Conservation (phyloP, 225 moss, liverwort and hornwort genomes). For the Takakia lepidozioides region DNA sequence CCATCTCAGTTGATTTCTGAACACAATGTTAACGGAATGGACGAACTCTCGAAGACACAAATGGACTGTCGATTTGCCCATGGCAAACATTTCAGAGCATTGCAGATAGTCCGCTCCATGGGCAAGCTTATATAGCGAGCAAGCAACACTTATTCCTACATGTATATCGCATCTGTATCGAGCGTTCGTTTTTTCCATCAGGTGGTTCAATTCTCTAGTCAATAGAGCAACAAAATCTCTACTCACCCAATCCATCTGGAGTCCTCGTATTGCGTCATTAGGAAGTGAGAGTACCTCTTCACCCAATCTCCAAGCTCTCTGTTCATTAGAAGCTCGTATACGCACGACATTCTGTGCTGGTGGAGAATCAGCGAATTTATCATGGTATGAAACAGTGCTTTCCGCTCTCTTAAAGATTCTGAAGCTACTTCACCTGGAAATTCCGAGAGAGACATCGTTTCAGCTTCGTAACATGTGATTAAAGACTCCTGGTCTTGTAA, state of each 20-base stretch:
- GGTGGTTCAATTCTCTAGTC: not conserved
- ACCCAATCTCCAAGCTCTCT: not conserved
- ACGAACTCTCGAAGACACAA: not conserved
- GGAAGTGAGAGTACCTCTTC: not conserved
- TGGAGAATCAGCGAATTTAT: no score
- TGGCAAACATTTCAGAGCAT: not conserved
- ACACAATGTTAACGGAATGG: not conserved
- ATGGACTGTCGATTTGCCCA: not conserved
- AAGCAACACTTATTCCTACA: not conserved
- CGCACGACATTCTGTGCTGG: no score
- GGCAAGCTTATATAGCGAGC: not conserved
- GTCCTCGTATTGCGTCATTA: not conserved
- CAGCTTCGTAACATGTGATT: no score
- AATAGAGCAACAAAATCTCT: not conserved
- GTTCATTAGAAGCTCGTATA: not conserved
- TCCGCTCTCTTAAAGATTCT: no score
- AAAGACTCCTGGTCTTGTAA: no score
- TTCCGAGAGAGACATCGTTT: no score
- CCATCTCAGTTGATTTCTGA: not conserved
- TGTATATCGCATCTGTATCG: not conserved
- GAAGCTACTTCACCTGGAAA: no score
- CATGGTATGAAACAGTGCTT: no score
- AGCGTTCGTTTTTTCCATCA: not conserved
- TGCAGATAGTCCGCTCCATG: not conserved
- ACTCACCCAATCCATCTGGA: not conserved